Base-by-base conservation (phyloP, 371 early-diverging fungal genomes). In the Lichtheimia corymbifera region DNA sequence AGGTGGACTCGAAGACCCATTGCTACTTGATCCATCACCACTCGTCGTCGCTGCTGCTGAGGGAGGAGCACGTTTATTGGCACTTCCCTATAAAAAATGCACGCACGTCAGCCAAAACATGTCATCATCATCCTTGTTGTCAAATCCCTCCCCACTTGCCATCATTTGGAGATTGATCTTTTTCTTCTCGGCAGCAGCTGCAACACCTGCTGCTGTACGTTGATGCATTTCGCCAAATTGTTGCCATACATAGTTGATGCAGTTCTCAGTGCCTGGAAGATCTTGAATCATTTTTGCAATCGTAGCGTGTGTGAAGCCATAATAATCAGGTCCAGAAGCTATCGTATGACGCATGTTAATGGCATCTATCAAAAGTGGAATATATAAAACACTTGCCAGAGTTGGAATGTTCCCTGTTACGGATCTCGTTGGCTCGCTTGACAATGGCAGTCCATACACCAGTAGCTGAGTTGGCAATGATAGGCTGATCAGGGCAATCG, bases 261-360 rank as follows among this genome's bases (percentile, higher is more conserved):
- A 94, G 58, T 83, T 75, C 5, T 85, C 78, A 0, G 89, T 88
- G 40, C 85, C 81, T 0, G 92, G 93, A 25, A 96, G 70, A 53
- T 92, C 94, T 73, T 96, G 95, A 28, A 96, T 92, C 85, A 93
- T 85, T 66, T 89, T 91, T 20, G 89, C 86, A 58, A 96, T 90
- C 0, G 92, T 91, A 3, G 94, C 91, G 54, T 93, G 90, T 42
- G 94, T 85, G 61, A 95, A 89, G 0, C 95, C 97, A 80, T 90
- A 95, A 62, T 89, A 93, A 58, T 96, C 97, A 0, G 95, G 94
- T 4, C 97, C 97, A 1, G 91, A 91, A 4, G 91, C 91, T 74
- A 55, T 28, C 2, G 12, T 17, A 45, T 35, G 22, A 17, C 11
- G 18, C 20, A 25, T 45, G 17, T 17, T 20, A 13, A 11, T 13